Evolutionary conservation across 495 filamentous ascomycete species (phyloP).

Genomic region (Tuber microsphaerosporum): DNA sequence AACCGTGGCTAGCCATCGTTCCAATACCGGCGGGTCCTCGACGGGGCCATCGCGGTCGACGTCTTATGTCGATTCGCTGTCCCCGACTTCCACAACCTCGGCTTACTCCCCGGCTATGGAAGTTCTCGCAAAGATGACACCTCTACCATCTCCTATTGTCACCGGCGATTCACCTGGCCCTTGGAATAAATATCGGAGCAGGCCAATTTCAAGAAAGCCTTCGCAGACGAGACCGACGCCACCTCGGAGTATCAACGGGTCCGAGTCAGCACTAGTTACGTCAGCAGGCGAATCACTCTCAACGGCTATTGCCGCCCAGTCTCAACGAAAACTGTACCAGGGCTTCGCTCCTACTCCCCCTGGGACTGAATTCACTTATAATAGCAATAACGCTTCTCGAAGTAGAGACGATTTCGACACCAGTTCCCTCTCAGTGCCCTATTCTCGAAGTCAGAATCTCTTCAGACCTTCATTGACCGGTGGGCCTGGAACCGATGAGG

Average conservation of each 20-base stretch:
- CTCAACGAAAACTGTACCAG: slow-evolving; percentile 51
- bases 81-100: slow-evolving; percentile 28
- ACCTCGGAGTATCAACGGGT: slow-evolving; percentile 45
- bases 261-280: slow-evolving; percentile 46
- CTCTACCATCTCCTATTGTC: slow-evolving; percentile 80
- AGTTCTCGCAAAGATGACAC: slow-evolving; percentile 54
- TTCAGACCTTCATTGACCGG: slow-evolving; percentile 22
- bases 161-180: slow-evolving; percentile 64
- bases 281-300: slow-evolving; percentile 51
- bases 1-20: slow-evolving; percentile 29
- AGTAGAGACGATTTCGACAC: slow-evolving; percentile 42
- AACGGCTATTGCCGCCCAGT: slow-evolving; percentile 47
- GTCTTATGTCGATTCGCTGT: slow-evolving; percentile 34
- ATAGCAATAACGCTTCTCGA: slow-evolving; percentile 40
- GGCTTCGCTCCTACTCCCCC: slow-evolving; percentile 35
- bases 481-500: slow-evolving; percentile 35
- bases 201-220: slow-evolving; percentile 44
- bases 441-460: slow-evolving; percentile 23
- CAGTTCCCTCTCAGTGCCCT: slow-evolving; percentile 27
- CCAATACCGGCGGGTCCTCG: slow-evolving; percentile 19
- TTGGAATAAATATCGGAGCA: slow-evolving; percentile 59
- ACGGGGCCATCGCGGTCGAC: slow-evolving; percentile 37
- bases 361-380: slow-evolving; percentile 28
- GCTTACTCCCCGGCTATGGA: slow-evolving; percentile 37
- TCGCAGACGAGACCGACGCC: slow-evolving; percentile 38